phyloP scores from a whole-genome alignment of 495 filamentous ascomycete species.

The Sabuloglossum arenarium region DNA sequence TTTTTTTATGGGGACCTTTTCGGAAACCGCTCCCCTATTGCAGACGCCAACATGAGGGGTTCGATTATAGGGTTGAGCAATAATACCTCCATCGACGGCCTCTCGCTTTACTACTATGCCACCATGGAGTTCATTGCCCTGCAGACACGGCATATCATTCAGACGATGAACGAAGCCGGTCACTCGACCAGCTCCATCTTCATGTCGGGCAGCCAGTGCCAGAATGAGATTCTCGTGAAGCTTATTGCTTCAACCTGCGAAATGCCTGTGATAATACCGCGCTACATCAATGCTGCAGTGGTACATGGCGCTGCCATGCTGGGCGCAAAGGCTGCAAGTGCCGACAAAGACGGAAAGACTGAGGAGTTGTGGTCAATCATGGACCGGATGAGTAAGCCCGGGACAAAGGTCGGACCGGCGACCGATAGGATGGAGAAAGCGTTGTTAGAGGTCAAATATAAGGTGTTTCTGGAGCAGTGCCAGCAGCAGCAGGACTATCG shows the following conservation, averaged over 20 bases:
- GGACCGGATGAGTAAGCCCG: slow-evolving; percentile 89
- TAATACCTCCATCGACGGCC: slow-evolving; percentile 64
- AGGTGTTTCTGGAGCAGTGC: slow-evolving; percentile 28
- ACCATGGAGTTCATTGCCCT: slow-evolving; percentile 95
- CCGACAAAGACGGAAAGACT: slow-evolving; percentile 48
- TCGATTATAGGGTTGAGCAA: slow-evolving; percentile 66
- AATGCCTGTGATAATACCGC: slow-evolving; percentile 79
- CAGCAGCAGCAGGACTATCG: slow-evolving; percentile 17
- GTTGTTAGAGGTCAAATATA: slow-evolving; percentile 68
- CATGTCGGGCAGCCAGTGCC: slow-evolving; percentile 95
- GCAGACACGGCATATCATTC: slow-evolving; percentile 87
- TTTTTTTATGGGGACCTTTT: slow-evolving; percentile 99
- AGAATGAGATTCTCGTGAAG: slow-evolving; percentile 77
- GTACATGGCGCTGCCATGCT: slow-evolving; percentile 94
- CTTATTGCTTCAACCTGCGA: slow-evolving; percentile 78
- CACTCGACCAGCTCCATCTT: slow-evolving; percentile 81
- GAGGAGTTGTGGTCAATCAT: slow-evolving; percentile 90
- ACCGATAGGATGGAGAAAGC: slow-evolving; percentile 51
- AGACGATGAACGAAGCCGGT: slow-evolving; percentile 71
- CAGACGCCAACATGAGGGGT: slow-evolving; percentile 79
- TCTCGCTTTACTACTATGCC: slow-evolving; percentile 80
- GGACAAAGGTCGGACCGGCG: slow-evolving; percentile 56
- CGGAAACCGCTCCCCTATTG: slow-evolving; percentile 86
- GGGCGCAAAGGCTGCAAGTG: slow-evolving; percentile 81
- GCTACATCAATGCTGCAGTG: slow-evolving; percentile 88